phyloP scores from a whole-genome alignment of 2,329 filamentous ascomycete genomes.

The Didymellaceae sp. region DNA sequence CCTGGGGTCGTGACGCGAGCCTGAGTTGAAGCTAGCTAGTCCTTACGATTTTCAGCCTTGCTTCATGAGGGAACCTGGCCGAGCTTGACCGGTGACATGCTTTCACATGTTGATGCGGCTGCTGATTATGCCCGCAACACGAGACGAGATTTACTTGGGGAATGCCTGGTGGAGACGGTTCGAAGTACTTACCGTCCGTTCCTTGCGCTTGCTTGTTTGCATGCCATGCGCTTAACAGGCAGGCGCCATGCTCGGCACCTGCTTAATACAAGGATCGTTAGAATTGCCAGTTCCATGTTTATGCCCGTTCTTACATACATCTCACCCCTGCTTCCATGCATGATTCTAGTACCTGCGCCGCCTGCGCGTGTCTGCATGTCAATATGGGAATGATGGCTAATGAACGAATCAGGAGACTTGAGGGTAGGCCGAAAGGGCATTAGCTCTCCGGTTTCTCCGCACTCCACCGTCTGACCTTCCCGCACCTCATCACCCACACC shows the following conservation, averaged over 20 bases:
- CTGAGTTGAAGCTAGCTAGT: not conserved
- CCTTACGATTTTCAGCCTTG: not conserved
- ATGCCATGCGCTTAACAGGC: constrained; percentile 1
- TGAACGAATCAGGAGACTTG: constrained; percentile 4
- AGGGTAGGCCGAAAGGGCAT: constrained; percentile 6
- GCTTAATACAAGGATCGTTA: constrained; percentile 14
- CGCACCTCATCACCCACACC: constrained; percentile 17
- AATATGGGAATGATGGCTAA: constrained; percentile 8
- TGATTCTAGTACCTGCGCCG: constrained; percentile 20
- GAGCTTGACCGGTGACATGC: constrained; percentile 7
- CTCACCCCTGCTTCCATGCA: constrained; percentile 13
- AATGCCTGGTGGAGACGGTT: constrained; percentile 1
- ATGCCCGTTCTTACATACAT: constrained; percentile 15
- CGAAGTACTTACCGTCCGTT: not conserved
- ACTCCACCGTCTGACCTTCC: constrained; percentile 17
- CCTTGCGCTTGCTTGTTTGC: not conserved
- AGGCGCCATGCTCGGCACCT: constrained; percentile 7
- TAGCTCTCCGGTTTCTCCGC: constrained; percentile 20
- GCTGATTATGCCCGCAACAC: not conserved
- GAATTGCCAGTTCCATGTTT: constrained; percentile 13
- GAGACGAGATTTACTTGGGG: not conserved
- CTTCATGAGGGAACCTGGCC: not conserved
- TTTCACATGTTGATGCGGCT: constrained; percentile 7
- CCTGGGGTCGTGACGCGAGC: constrained; percentile 5
- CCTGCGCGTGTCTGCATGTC: constrained; percentile 9